Evolutionary conservation across 768 basidiomycete species (phyloP).

Genomic region (Chiua virens): DNA sequence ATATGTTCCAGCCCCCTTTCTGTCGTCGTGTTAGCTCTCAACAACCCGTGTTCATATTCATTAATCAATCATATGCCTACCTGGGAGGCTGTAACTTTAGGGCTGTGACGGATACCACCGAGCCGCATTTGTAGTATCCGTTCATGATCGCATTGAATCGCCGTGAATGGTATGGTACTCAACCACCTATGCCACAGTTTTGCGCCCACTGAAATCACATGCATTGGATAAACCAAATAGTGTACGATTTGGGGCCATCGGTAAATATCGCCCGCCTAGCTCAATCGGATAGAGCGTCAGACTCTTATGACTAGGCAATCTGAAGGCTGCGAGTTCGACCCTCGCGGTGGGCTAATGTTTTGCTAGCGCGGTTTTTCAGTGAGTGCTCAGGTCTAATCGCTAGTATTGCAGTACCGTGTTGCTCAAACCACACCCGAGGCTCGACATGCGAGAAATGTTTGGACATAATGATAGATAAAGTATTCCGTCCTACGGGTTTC

Average conservation of each 20-base stretch:
- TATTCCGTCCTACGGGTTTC: constrained; percentile 16
- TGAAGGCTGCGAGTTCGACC: constrained; percentile 66
- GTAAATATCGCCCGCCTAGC: constrained; percentile 51
- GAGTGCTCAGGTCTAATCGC: too few species aligned
- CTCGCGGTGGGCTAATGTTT: constrained; percentile 56
- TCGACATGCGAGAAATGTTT: not conserved
- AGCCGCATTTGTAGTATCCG: constrained; percentile 8
- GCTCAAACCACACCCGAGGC: not conserved
- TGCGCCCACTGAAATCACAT: constrained; percentile 23
- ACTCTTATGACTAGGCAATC: constrained; percentile 54
- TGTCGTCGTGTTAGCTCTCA: constrained; percentile 3
- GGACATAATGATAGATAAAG: constrained; percentile 24
- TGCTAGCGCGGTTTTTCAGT: constrained; percentile 13
- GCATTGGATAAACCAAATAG: too few species aligned
- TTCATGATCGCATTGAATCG: constrained; percentile 8
- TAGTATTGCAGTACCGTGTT: too few species aligned
- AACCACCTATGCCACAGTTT: constrained; percentile 21
- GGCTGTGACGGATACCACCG: constrained; percentile 16
- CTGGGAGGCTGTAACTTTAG: constrained; percentile 9
- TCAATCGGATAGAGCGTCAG: constrained; percentile 71
- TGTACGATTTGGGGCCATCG: too few species aligned
- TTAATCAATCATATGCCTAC: constrained; percentile 17
- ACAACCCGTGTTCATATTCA: constrained; percentile 15
- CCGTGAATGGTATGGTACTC: not conserved
- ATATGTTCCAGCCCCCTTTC: not conserved